Percentiles rank a stretch among this genome's conserved stretches.
Conservation (phyloP, 2,329 filamentous ascomycete species). For the Pyricularia sp. region DNA sequence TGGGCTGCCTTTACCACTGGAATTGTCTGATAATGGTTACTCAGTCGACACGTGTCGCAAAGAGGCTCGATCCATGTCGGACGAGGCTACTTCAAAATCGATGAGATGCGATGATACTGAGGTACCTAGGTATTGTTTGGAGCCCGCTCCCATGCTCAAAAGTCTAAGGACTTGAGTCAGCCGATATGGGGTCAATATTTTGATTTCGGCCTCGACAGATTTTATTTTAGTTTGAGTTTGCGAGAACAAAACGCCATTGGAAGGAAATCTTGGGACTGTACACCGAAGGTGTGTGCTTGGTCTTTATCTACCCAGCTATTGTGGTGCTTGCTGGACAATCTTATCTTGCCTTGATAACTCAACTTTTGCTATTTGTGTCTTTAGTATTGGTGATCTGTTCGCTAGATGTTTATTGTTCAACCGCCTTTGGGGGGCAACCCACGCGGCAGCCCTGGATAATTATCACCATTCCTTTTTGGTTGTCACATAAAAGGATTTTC, state of each 20-base stretch:
- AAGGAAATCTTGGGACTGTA: not conserved
- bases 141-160: not conserved
- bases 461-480: too few species aligned
- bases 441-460: too few species aligned
- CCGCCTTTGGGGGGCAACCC: too few species aligned
- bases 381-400: too few species aligned
- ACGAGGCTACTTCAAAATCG: not conserved
- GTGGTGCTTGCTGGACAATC: too few species aligned
- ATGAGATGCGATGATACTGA: not conserved
- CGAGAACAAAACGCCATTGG: not conserved
- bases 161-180: not conserved
- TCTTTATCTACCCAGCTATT: not conserved
- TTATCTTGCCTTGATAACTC: too few species aligned
- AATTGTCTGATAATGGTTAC: not conserved
- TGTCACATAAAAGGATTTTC: not conserved
- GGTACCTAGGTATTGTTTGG: not conserved
- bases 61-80: not conserved
- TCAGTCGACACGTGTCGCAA: not conserved
- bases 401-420: too few species aligned
- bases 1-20: not conserved
- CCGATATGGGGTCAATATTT: not conserved
- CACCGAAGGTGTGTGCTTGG: not conserved
- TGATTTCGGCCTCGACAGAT: not conserved
- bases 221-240: not conserved
- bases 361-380: too few species aligned